Base-by-base conservation (phyloP, 139 green algal species). In the Auxenochlorella pyrenoidosa region DNA sequence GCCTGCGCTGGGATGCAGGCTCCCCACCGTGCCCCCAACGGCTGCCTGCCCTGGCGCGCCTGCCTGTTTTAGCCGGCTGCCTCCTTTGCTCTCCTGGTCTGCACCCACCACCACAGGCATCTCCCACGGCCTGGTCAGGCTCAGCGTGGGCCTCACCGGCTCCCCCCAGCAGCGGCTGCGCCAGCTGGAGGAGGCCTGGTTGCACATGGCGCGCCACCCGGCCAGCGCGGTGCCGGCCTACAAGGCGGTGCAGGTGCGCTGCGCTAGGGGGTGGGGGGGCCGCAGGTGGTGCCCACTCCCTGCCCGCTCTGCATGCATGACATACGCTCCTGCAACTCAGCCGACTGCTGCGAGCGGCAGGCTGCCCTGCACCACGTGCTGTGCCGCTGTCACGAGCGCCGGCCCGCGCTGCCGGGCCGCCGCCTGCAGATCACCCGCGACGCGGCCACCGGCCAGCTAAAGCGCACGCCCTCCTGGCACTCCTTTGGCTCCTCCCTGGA, bases 131-230 rank as follows among this genome's bases (percentile, higher is more conserved):
- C 91, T 96, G 79, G 91, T 97, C 66, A 89, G 95, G 58, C 87
- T 97, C 60, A 89, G 68, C 1, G 80, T 96, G 3, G 95, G 95
- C 32, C 88, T 96, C 66, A 96, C 95, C 22, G 94, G 94, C 51
- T 85, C 38, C 1, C 72, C 94, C 71, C 90, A 95, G 85, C 90
- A 95, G 90, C 92, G 94, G 15, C 92, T 88, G 90, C 44, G 3
- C 68, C 92, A 95, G 88, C 89, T 97, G 83, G 41, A 90, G 43
- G 91, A 95, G 88, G 84, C 92, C 22, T 95, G 73, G 26, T 40
- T 43, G 30, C 30, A 65, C 80, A 47, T 89, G 18, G 40, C 40
- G 18, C n/a, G 12, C 0, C 71, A 71, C 32, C 84, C 73, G 18
- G 38, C 58, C 5, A 8, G 30, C 19, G 58, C 24, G 28, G 76